These are phyloP conservation scores for Kodamaea plutei DNA, from an alignment of 1,139 yeast species.

Conservation along the genomic window DNA sequence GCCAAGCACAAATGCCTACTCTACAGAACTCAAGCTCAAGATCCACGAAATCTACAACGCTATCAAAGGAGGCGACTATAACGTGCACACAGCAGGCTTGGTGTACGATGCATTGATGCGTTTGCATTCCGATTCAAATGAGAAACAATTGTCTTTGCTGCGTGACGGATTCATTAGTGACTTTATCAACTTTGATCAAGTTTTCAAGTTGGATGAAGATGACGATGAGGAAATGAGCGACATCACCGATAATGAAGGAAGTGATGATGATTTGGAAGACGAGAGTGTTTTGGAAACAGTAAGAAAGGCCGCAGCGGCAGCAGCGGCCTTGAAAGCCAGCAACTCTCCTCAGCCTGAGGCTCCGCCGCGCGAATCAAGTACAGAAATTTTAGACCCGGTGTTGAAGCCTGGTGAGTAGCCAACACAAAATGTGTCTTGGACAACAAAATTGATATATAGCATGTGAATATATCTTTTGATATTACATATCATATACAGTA, in stretches of 20 bases:
- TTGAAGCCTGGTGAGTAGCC: conserved; percentile 16
- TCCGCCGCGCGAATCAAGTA: conserved; percentile 10
- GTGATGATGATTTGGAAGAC: conserved; percentile 17
- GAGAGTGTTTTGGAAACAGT: conserved; percentile 5
- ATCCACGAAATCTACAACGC: conserved; percentile 11
- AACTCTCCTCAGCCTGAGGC: background rate
- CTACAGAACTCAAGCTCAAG: conserved; percentile 12
- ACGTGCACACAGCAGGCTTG: conserved; percentile 23
- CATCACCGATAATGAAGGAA: conserved; percentile 9
- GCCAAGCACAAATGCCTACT: conserved; percentile 15
- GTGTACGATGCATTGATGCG: conserved; percentile 24
- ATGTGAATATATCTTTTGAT: too few relatives aligned
- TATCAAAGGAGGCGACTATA: conserved; percentile 18
- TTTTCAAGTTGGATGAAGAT: conserved; percentile 10
- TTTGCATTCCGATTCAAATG: background rate
- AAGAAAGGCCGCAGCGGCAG: conserved; percentile 5
- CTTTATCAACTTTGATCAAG: conserved; percentile 26
- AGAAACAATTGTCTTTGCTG: conserved; percentile 19
- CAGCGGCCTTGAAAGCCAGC: conserved; percentile 2
- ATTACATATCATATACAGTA: too few relatives aligned
- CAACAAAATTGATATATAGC: too few relatives aligned
- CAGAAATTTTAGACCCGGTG: conserved; percentile 23
- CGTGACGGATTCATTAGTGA: conserved; percentile 32
- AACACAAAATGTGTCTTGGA: too few relatives aligned
- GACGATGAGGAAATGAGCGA: conserved; percentile 10